Evolutionary conservation across 768 basidiomycete genomes (phyloP).

Genomic region (Dacryopinax spathularia): DNA sequence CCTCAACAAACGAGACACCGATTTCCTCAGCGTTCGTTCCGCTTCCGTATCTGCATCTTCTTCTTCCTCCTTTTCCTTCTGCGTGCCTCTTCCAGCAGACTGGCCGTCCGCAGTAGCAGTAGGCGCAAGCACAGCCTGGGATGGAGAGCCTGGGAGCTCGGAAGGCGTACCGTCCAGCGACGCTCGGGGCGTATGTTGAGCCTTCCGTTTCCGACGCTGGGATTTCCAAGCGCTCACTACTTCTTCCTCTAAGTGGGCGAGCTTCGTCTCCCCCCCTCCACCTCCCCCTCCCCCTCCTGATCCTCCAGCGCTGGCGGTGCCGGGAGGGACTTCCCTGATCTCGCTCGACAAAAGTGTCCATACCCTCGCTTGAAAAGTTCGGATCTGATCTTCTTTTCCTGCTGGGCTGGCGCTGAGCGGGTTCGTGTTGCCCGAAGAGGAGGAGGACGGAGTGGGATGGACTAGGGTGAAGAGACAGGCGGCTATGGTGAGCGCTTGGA

Average conservation of each 20-base stretch:
- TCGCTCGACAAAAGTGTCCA: conserved; percentile 53
- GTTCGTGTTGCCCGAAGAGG: too few relatives aligned
- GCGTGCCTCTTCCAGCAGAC: background rate
- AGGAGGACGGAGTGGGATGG: conserved; percentile 24
- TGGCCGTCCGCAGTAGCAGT: too few relatives aligned
- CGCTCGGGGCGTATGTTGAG: background rate
- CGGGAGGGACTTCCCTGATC: conserved; percentile 27
- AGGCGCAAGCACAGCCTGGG: too few relatives aligned
- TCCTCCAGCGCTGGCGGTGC: too few relatives aligned
- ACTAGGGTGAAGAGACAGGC: conserved; percentile 46
- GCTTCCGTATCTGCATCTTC: conserved; percentile 26
- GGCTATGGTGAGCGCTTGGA: conserved; percentile 55
- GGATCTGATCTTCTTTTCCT: conserved; percentile 11
- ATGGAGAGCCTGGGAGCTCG: too few relatives aligned
- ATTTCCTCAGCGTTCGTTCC: conserved; percentile 33
- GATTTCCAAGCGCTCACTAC: conserved; percentile 35
- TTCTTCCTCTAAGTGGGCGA: conserved; percentile 60
- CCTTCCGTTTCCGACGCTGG: background rate
- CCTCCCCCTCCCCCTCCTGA: too few relatives aligned
- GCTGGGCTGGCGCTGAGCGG: conserved; percentile 9
- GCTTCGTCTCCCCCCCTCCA: conserved; percentile 36
- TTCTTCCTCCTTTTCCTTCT: background rate
- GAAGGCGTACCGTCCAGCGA: background rate
- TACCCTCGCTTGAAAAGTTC: conserved; percentile 40
- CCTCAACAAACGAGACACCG: conserved; percentile 46